Conservation (phyloP, 495 filamentous ascomycete genomes). For the Aspergillus egyptiacus region DNA sequence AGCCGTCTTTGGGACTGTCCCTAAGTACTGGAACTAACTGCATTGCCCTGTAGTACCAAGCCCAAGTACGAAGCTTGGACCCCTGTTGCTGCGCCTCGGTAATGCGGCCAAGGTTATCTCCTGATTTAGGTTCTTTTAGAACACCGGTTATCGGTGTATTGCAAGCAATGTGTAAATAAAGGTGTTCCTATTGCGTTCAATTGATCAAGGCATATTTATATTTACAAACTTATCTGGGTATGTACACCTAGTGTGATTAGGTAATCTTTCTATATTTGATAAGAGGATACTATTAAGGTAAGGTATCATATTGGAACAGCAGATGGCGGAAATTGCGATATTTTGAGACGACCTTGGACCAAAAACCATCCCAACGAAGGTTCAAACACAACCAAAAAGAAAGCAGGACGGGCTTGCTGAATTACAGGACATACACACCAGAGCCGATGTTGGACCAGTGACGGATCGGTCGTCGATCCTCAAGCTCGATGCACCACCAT, state of each 20-base stretch:
- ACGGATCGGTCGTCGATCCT: constrained; percentile 45
- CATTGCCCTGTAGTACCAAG: constrained; percentile 24
- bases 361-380: constrained; percentile 1
- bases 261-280: constrained; percentile 14
- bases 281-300: constrained; percentile 24
- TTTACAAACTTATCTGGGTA: constrained; percentile 11
- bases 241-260: constrained; percentile 6
- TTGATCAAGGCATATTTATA: constrained; percentile 17
- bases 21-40: not conserved
- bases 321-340: not conserved
- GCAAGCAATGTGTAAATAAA: constrained; percentile 38
- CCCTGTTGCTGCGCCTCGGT: constrained; percentile 42
- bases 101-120: constrained; percentile 16
- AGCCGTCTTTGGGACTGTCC: not conserved
- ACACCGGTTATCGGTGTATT: constrained; percentile 4
- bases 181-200: constrained; percentile 30
- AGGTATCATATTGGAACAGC: constrained; percentile 27
- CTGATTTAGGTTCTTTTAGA: not conserved
- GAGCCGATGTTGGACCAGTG: constrained; percentile 46
- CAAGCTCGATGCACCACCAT: constrained; percentile 65
- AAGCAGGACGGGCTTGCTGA: constrained; percentile 13
- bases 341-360: not conserved
- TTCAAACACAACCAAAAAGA: constrained; percentile 16
- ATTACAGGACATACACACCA: constrained; percentile 41
- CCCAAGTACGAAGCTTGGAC: constrained; percentile 43